Conservation (phyloP, 768 basidiomycete species). For the Paxillus ammoniavirescens region DNA sequence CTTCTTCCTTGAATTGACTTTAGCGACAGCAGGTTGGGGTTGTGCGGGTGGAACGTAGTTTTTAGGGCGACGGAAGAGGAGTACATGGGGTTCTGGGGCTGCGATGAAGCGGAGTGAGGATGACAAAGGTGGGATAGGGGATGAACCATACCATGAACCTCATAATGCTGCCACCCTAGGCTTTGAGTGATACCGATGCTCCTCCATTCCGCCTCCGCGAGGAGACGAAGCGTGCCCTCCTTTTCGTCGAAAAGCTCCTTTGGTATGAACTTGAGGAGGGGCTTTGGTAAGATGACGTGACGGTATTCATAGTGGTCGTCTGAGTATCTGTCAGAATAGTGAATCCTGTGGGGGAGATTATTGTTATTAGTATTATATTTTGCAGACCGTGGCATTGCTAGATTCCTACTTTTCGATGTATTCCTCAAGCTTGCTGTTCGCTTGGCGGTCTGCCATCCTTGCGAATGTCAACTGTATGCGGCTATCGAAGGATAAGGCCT, state of each 20-base stretch:
- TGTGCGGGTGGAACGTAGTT: conserved; percentile 58
- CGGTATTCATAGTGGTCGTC: conserved; percentile 95
- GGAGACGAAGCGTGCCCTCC: conserved; percentile 74
- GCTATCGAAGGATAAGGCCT: conserved; percentile 2
- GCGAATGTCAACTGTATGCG: conserved; percentile 9
- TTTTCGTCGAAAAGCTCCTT: conserved; percentile 81
- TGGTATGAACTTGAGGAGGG: conserved; percentile 90
- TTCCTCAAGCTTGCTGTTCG: conserved; percentile 60
- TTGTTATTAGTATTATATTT: conserved; percentile 15
- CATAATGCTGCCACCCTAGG: conserved; percentile 96
- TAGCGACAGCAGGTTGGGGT: conserved; percentile 35
- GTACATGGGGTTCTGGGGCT: conserved; percentile 93
- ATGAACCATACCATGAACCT: conserved; percentile 78
- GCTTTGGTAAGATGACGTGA: conserved; percentile 95
- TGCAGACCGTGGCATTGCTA: conserved; percentile 4
- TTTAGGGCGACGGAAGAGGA: conserved; percentile 85
- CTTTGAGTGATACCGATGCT: conserved; percentile 96
- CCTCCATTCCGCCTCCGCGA: conserved; percentile 91
- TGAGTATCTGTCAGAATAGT: conserved; percentile 89
- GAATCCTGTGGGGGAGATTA: conserved; percentile 52
- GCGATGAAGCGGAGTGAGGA: conserved; percentile 13
- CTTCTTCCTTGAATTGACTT: conserved; percentile 45
- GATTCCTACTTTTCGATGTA: conserved; percentile 69
- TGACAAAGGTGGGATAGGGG: background rate
- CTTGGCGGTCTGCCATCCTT: conserved; percentile 35